A percentile compares a stretch with the other conserved stretches of the same genome.
Conservation (phyloP, 371 early-diverging fungal species). For the Mortierella sp. region DNA sequence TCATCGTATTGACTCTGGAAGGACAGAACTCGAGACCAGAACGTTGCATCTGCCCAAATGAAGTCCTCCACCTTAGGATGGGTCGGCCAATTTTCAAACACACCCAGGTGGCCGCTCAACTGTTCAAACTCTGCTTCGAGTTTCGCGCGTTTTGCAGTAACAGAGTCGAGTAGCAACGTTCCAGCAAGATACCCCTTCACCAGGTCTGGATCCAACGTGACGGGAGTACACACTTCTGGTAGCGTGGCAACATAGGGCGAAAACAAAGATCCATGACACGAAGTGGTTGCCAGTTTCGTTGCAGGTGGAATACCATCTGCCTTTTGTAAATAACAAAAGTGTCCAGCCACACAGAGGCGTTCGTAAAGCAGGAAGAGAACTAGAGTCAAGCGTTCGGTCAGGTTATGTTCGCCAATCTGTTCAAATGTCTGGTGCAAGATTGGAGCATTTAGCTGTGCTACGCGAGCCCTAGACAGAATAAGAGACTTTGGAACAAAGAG, state of each 20-base stretch:
- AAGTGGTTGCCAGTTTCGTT: too few relatives aligned
- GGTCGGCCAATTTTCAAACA: slow-evolving; percentile 44
- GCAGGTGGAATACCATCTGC: too few relatives aligned
- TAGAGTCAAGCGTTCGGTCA: slow-evolving; percentile 36
- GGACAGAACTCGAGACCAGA: slow-evolving; percentile 64
- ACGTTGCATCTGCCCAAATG: slow-evolving; percentile 62
- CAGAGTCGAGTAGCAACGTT: slow-evolving; percentile 55
- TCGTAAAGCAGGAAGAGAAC: slow-evolving; percentile 36
- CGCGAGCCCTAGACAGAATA: slow-evolving; percentile 24
- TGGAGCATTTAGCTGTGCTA: slow-evolving; percentile 1
- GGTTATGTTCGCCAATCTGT: slow-evolving; percentile 8
- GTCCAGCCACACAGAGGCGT: slow-evolving; percentile 5
- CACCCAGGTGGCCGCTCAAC: slow-evolving; percentile 29
- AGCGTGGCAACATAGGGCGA: slow-evolving; percentile 25
- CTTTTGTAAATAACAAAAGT: too few relatives aligned
- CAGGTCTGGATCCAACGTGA: slow-evolving; percentile 30
- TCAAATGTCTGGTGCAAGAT: slow-evolving; percentile 15
- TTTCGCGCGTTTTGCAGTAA: slow-evolving; percentile 47
- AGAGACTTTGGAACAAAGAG: slow-evolving; percentile 26
- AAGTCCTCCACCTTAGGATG: slow-evolving; percentile 55
- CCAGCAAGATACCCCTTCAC: slow-evolving; percentile 52
- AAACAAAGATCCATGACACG: slow-evolving; percentile 1
- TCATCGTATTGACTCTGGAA: slow-evolving; percentile 30
- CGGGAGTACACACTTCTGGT: slow-evolving; percentile 40
- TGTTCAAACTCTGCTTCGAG: slow-evolving; percentile 46